A percentile compares a stretch with the other conserved stretches of the same genome.
Evolutionary conservation across 768 basidiomycete genomes (phyloP).

Genomic region (Kondoa subrosea): DNA sequence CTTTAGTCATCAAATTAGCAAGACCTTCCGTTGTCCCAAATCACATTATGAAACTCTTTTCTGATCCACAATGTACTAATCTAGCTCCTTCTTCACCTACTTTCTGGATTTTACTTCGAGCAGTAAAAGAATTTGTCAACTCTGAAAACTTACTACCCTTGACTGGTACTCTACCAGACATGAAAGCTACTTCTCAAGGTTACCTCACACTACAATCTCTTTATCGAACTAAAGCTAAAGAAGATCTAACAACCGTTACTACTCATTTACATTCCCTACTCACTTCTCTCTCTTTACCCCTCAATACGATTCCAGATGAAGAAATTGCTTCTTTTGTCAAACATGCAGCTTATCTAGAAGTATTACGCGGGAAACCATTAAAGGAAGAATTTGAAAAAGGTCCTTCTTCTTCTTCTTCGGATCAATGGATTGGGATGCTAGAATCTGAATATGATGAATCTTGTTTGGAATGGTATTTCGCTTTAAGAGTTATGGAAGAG

Average conservation of each 20-base stretch:
- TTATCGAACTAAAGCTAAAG: constrained; percentile 54
- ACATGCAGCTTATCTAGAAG: constrained; percentile 32
- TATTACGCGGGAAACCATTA: constrained; percentile 31
- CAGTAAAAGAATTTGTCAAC: constrained; percentile 47
- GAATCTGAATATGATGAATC: constrained; percentile 11
- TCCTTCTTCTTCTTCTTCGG: constrained; percentile 11
- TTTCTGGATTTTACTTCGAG: constrained; percentile 63
- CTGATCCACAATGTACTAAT: constrained; percentile 42
- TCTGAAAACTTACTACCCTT: constrained; percentile 53
- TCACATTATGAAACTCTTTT: constrained; percentile 50
- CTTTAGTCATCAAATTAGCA: constrained; percentile 71
- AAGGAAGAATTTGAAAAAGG: constrained; percentile 21
- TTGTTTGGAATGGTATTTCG: constrained; percentile 8
- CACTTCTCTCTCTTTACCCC: constrained; percentile 9
- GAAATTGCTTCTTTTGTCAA: constrained; percentile 35
- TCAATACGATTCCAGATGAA: constrained; percentile 25
- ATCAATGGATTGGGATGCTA: neutral
- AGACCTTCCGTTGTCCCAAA: constrained; percentile 49
- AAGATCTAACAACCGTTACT: constrained; percentile 29
- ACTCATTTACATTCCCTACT: constrained; percentile 25
- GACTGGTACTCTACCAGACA: constrained; percentile 77
- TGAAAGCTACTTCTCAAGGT: constrained; percentile 71
- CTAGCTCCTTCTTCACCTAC: constrained; percentile 41
- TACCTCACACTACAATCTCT: constrained; percentile 74
- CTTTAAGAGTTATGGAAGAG: constrained; percentile 8